Conservation (phyloP, 73 alveolate species). For the Diophrys appendiculata region DNA sequence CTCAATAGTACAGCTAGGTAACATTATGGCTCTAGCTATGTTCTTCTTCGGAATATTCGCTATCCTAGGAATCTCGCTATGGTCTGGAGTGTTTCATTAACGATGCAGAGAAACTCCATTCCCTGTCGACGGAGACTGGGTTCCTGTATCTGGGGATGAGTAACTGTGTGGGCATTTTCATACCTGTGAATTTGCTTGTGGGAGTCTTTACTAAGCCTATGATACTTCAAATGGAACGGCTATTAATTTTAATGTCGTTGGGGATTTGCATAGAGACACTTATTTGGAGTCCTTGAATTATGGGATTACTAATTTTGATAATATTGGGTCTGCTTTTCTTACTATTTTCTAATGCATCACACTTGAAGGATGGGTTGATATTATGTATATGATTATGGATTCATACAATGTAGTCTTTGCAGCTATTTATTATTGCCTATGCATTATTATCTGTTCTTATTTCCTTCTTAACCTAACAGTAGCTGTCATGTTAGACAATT, state of each 20-base stretch:
- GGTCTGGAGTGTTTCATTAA: conserved; percentile 9
- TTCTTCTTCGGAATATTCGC: conserved; percentile 31
- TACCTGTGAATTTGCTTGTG: too few relatives aligned
- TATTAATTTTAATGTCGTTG: too few relatives aligned
- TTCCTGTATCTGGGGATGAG: not conserved
- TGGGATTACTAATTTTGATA: conserved; percentile 56
- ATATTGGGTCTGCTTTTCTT: conserved; percentile 33
- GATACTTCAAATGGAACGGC: too few relatives aligned
- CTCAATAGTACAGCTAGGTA: conserved; percentile 8
- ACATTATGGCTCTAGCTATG: conserved; percentile 8
- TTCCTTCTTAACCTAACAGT: conserved; percentile 53
- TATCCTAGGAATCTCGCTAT: conserved; percentile 20
- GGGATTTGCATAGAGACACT: conserved; percentile 21
- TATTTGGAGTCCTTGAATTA: conserved; percentile 16
- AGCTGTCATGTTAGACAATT: conserved; percentile 52
- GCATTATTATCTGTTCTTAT: conserved; percentile 21
- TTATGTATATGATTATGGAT: conserved; percentile 45
- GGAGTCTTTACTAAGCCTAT: too few relatives aligned
- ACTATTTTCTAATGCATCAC: conserved; percentile 52
- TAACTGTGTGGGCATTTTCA: not conserved
- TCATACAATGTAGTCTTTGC: conserved; percentile 22
- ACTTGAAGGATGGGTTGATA: conserved; percentile 48
- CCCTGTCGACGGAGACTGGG: conserved; percentile 29
- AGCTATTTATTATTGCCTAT: conserved; percentile 30
- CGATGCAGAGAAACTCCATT: conserved; percentile 12